These are phyloP conservation scores for Aspergillus sp. DNA, from an alignment of 2,329 filamentous ascomycete species.

Conservation along the genomic window DNA sequence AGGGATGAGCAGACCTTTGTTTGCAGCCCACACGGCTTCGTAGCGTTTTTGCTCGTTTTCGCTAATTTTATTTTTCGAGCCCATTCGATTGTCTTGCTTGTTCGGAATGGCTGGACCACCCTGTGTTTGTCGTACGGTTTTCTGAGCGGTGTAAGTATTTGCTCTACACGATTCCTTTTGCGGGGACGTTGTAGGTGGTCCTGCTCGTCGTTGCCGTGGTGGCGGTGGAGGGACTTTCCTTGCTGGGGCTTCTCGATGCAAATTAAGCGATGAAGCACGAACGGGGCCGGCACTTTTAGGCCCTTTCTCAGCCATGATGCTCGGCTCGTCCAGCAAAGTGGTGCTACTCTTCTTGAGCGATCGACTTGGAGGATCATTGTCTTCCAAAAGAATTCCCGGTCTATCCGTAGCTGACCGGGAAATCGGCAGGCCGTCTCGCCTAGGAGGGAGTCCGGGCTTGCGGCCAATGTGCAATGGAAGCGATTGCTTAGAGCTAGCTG, in stretches of 20 bases:
- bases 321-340: constrained; percentile 14
- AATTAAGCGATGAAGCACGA: constrained; percentile 39
- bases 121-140: constrained; percentile 33
- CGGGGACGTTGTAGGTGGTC: constrained; percentile 27
- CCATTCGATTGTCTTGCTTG: constrained; percentile 36
- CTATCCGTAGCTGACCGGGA: constrained; percentile 2
- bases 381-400: constrained; percentile 5
- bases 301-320: constrained; percentile 26
- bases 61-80: constrained; percentile 36
- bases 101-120: constrained; percentile 29
- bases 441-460: constrained; percentile 19
- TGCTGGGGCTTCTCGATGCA: constrained; percentile 31
- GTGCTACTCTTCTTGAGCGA: constrained; percentile 17
- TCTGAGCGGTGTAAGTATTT: constrained; percentile 29
- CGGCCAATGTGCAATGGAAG: constrained; percentile 9
- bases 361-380: constrained; percentile 6
- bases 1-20: constrained; percentile 33
- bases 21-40: constrained; percentile 43
- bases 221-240: constrained; percentile 28
- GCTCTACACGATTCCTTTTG: background rate
- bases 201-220: constrained; percentile 30
- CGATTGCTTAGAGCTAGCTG: constrained; percentile 8
- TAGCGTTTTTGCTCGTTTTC: constrained; percentile 40
- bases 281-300: constrained; percentile 40
- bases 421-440: constrained; percentile 7